Evolutionary conservation across 106 monocot genomes (phyloP).

Genomic region (Iris macrosiphon): DNA sequence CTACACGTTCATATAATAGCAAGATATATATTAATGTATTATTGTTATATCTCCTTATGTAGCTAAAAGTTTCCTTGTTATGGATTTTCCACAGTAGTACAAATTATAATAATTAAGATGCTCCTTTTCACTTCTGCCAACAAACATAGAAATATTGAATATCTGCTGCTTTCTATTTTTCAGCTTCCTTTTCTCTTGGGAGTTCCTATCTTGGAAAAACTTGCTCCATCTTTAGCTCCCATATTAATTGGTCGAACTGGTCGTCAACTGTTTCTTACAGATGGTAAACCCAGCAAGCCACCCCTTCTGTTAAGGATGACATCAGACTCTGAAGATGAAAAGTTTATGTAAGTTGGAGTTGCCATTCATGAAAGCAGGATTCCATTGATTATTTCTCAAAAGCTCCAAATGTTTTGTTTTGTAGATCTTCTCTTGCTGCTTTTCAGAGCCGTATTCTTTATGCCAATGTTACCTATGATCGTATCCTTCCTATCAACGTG

Average conservation of each 20-base stretch:
- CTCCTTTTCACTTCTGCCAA: too few relatives aligned
- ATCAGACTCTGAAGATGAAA: slow-evolving; percentile 70
- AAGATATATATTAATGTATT: too few relatives aligned
- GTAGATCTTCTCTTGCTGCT: slow-evolving; percentile 78
- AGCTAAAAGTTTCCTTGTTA: too few relatives aligned
- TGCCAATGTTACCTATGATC: slow-evolving; percentile 98
- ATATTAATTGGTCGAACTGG: slow-evolving; percentile 78
- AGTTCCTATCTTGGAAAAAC: slow-evolving; percentile 78
- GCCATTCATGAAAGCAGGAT: neutral
- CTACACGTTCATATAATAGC: too few relatives aligned
- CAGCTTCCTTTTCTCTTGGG: slow-evolving; percentile 98
- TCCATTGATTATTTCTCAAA: neutral
- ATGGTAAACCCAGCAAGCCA: slow-evolving; percentile 68
- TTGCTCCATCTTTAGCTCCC: slow-evolving; percentile 81
- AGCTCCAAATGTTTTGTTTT: slow-evolving; percentile 10
- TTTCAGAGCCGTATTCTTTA: slow-evolving; percentile 70
- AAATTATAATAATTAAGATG: too few relatives aligned
- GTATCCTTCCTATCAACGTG: slow-evolving; percentile 52
- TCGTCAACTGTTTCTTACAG: slow-evolving; percentile 84
- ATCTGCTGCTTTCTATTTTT: slow-evolving; percentile 12
- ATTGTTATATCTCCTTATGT: too few relatives aligned
- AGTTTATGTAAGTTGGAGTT: slow-evolving; percentile 57
- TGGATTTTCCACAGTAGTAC: too few relatives aligned
- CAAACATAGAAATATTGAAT: slow-evolving; percentile 8
- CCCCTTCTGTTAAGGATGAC: slow-evolving; percentile 92